Evolutionary conservation across 257 asterid species (phyloP), one percentile per base, ranked within the genome.

Genomic region (Thymus mandschuricus): DNA sequence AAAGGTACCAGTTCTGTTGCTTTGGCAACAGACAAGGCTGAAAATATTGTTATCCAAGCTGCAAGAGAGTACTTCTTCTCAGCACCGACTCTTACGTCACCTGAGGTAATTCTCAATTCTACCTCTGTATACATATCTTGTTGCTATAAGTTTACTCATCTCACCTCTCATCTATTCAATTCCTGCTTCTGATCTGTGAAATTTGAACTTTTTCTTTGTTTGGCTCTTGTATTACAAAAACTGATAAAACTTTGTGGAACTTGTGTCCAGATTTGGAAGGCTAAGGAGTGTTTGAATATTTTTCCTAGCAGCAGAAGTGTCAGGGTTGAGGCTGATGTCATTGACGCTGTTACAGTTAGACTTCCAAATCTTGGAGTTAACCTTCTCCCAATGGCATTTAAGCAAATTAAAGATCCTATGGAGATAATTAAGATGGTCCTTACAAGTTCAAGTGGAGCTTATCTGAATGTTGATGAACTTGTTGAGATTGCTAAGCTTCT

Each of bases 21-120:
- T 68, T 79, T 95, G 94, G 89, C 93, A 70, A 76, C 92, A 44
- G 97, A 95, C 69, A 95, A 92, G 83, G 97, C 97, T 8, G 99
- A 92, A 81, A 88, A 74, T 86, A 96, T 95, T 75, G 98, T 95
- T 76, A 88, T 95, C 82, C 97, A 89, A 85, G 96, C 99, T 80
- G 98, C 98, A 49, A 81, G 99, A 80, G 99, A 95, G 78, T 95
- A 95, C 78, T 95, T 95, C 85, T 95, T 81, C 79, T 89, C 99
- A 77, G 99, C 99, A 35, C 95, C 99, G 67, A 92, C 96, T 81
- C 98, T 95, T 73, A 69, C 96, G 69, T 83, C 96, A 81, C 84
- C 92, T 2, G 99, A 95, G 89, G 99, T 89, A 84, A 81, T 80
- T 81, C 74, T 73, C 69, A 54, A 48, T 57, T 15, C 54, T 75